Base-by-base conservation (phyloP, 352 stramenopile species). In the Phytophthora sojae region DNA sequence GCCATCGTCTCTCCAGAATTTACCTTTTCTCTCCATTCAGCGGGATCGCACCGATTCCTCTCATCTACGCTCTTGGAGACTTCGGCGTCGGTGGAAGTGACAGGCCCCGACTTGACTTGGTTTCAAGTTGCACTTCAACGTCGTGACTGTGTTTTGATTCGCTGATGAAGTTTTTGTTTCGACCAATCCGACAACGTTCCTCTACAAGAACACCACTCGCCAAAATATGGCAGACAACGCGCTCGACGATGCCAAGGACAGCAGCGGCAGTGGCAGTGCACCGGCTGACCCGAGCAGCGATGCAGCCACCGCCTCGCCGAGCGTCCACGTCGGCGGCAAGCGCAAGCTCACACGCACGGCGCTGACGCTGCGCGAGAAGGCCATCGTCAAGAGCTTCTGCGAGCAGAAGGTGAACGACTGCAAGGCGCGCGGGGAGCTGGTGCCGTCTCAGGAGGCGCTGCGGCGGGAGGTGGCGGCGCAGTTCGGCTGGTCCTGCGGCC, bases 301-400 rank as follows among this genome's bases (percentile, higher is more conserved):
- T 45, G 32, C 32, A 15, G 45, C 52, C 8, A 42, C 53, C 7
- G 29, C 47, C 6, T 15, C 25, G 7, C 1, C 50, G 3, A 30
- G 52, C 8, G 25, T 50, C 4, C 58, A 39, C 21, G 39, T 51
- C 29, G 55, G 42, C 7, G 42, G n/a, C 12, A 79, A 79, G 54
- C 72, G 72, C 30, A 80, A 83, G 23, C 11, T 71, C 32, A 29
- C 69, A 59, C 83, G 85, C 44, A 89, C 70, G 51, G 73, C 83
- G 59, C 73, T 93, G n/a, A 90, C 86, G 42, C 60, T 93, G 52
- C 83, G 87, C 50, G 83, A 93, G 53, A 93, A 93, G 61, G 67
- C 73, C 11, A 82, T 92, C 12, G 82, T 90, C 35, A 93, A 93
- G 78, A 91, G 79, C 29, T 93, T 92, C 55, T 93, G 86, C 58